phyloP scores from a whole-genome alignment of 495 filamentous ascomycete species.

The Trichoderma erinaceum region DNA sequence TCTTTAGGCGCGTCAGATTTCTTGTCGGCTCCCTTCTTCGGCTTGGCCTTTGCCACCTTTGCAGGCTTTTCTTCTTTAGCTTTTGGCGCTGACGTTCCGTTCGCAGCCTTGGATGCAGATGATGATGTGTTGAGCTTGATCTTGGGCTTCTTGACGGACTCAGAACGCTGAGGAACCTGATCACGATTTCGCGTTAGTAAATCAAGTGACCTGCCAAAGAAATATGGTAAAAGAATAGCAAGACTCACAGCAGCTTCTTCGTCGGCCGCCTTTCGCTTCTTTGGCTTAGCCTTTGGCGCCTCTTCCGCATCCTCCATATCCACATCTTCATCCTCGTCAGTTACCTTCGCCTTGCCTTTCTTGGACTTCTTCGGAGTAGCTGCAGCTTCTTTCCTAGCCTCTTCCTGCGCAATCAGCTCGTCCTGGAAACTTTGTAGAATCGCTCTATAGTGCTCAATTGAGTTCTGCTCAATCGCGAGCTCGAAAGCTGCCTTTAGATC shows the following conservation, averaged over 20 bases:
- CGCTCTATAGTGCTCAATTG: conserved; percentile 69
- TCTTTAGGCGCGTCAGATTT: conserved; percentile 49
- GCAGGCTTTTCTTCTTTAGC: conserved; percentile 44
- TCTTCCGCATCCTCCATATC: conserved; percentile 74
- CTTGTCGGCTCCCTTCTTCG: conserved; percentile 58
- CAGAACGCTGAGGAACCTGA: conserved; percentile 56
- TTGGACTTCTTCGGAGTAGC: conserved; percentile 63
- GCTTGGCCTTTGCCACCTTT: conserved; percentile 54
- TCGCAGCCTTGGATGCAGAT: conserved; percentile 47
- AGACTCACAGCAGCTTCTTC: conserved; percentile 59
- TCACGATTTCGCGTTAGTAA: conserved; percentile 19
- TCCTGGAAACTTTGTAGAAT: conserved; percentile 59
- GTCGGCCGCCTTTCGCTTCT: conserved; percentile 62
- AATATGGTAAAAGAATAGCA: neutral
- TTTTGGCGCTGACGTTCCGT: conserved; percentile 47
- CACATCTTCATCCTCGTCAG: conserved; percentile 49
- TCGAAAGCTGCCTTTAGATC: conserved; percentile 64
- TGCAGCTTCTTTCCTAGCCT: conserved; percentile 56
- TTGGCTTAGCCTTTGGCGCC: conserved; percentile 47
- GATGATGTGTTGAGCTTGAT: conserved; percentile 51
- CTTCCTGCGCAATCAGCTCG: conserved; percentile 51
- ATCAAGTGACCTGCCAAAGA: neutral
- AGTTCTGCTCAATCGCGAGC: conserved; percentile 64
- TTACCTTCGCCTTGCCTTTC: conserved; percentile 39
- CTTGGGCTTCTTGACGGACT: conserved; percentile 62